phyloP scores from a whole-genome alignment of 1,139 yeast species.

The Blastobotrys ciferrii region DNA sequence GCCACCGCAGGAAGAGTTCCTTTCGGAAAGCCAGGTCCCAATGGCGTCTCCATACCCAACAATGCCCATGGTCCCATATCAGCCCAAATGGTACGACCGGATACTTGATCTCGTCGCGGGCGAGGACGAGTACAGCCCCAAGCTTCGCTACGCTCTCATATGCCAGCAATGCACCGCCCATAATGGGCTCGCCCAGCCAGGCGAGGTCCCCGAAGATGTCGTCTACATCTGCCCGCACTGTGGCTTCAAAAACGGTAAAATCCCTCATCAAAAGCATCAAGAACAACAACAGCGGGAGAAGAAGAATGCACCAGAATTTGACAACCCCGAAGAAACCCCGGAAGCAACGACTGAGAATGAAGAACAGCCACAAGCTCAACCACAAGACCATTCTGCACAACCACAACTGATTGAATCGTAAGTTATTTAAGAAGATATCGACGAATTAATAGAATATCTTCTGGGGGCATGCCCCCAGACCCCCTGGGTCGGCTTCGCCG shows the following conservation, averaged over 20 bases:
- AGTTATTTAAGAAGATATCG: no score
- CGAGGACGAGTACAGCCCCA: constrained; percentile 63
- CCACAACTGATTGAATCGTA: no score
- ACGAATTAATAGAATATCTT: no score
- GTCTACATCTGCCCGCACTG: constrained; percentile 73
- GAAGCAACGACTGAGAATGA: background rate
- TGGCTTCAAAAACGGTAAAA: constrained; percentile 53
- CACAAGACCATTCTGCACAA: no score
- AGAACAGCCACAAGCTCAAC: background rate
- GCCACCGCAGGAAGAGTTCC: background rate
- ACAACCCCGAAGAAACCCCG: background rate
- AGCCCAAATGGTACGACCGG: constrained; percentile 42
- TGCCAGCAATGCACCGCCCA: constrained; percentile 64
- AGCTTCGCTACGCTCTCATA: constrained; percentile 68
- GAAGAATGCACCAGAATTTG: no score
- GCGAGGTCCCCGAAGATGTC: constrained; percentile 53
- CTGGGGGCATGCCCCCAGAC: no score
- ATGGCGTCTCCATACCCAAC: background rate
- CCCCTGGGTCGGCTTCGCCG: no score
- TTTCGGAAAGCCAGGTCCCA: background rate
- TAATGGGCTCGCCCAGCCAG: constrained; percentile 83
- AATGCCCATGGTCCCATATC: constrained; percentile 20
- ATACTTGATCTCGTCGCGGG: constrained; percentile 60
- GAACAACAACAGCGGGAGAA: constrained; percentile 2
- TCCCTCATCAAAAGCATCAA: constrained; percentile 10